phyloP scores from a whole-genome alignment of 352 stramenopile species.

The Elongisporangium undulatum region DNA sequence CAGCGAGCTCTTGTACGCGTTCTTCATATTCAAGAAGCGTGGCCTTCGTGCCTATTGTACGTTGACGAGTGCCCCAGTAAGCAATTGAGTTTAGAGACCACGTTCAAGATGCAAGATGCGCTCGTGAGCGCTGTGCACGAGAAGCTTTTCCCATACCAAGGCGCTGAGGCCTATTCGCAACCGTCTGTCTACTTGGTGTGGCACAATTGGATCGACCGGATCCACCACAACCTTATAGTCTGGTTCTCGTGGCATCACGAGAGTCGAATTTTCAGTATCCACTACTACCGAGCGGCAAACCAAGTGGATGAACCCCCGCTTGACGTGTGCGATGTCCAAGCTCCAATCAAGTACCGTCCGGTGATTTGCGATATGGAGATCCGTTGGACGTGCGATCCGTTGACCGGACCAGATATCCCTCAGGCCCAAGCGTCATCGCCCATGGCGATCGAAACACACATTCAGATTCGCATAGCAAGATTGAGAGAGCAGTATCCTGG shows the following conservation, averaged over 20 bases:
- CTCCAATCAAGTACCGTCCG: neutral
- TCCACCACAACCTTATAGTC: slow-evolving; percentile 17
- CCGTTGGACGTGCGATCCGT: slow-evolving; percentile 3
- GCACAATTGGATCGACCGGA: slow-evolving; percentile 24
- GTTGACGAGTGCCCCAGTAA: neutral
- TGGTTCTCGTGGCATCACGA: neutral
- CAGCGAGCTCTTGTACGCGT: slow-evolving; percentile 18
- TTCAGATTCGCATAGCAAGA: slow-evolving; percentile 9
- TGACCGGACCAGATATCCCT: neutral
- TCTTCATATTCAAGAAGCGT: slow-evolving; percentile 17
- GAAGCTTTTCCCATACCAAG: slow-evolving; percentile 3
- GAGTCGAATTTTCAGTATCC: neutral
- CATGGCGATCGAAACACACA: slow-evolving; percentile 16
- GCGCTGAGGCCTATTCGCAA: neutral
- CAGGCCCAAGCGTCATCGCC: neutral
- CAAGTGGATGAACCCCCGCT: neutral
- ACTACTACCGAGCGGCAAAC: neutral
- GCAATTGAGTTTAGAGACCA: slow-evolving; percentile 13
- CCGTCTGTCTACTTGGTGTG: slow-evolving; percentile 13
- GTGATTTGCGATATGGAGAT: slow-evolving; percentile 11
- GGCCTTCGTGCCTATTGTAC: slow-evolving; percentile 26
- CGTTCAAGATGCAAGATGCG: slow-evolving; percentile 34
- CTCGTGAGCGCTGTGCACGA: slow-evolving; percentile 13
- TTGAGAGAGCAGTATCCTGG: slow-evolving; percentile 9
- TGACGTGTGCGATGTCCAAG: neutral